phyloP scores from a whole-genome alignment of 2,329 filamentous ascomycete genomes.

The Exserohilum rostratum region DNA sequence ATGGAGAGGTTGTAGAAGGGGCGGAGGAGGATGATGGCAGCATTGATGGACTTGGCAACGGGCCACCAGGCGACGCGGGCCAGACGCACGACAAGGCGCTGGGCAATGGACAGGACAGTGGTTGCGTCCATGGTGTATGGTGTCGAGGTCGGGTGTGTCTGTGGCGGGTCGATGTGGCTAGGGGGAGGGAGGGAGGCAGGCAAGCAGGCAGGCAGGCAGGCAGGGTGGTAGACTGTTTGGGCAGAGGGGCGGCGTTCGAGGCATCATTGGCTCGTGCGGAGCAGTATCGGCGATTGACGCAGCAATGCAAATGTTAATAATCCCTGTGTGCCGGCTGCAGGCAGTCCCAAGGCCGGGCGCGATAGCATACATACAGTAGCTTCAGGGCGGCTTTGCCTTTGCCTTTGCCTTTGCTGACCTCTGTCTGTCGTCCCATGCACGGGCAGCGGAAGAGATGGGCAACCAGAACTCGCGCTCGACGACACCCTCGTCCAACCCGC shows the following conservation, averaged over 20 bases:
- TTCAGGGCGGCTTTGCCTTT: constrained; percentile 5
- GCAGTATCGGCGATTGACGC: too few species aligned
- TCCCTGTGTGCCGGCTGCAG: constrained; percentile 31
- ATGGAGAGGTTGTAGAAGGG: constrained; percentile 57
- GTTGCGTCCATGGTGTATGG: constrained; percentile 35
- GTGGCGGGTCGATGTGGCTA: too few species aligned
- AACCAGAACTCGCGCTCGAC: constrained; percentile 43
- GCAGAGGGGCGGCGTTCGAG: too few species aligned
- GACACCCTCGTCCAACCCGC: constrained; percentile 28
- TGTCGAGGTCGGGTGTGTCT: background rate
- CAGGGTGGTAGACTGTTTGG: constrained; percentile 22
- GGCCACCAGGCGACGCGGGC: constrained; percentile 48
- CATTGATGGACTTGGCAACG: constrained; percentile 46
- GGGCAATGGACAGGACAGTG: constrained; percentile 34
- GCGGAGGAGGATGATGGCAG: constrained; percentile 51
- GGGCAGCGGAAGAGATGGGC: constrained; percentile 33
- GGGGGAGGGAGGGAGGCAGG: too few species aligned
- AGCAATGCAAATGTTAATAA: constrained; percentile 1
- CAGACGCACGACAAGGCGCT: constrained; percentile 1
- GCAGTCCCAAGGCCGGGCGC: constrained; percentile 19
- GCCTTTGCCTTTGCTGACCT: constrained; percentile 1
- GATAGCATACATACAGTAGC: constrained; percentile 9
- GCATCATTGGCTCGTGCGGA: too few species aligned
- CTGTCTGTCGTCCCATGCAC: constrained; percentile 1
- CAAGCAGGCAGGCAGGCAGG: background rate